Base-by-base conservation (phyloP, 192 early-diverging fungal species). In the Lobosporangium transversale region DNA sequence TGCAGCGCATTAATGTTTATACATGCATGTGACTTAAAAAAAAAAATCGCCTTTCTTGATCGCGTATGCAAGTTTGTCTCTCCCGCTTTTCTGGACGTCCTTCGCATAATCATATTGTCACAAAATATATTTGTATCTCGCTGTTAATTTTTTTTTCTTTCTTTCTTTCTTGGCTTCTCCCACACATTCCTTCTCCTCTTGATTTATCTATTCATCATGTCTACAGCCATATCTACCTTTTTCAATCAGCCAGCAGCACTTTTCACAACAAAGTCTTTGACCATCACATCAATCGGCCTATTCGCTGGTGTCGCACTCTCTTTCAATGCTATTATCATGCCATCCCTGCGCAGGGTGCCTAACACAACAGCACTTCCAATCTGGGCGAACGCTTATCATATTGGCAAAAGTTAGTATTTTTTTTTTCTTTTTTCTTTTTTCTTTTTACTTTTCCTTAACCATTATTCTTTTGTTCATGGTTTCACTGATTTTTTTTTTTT, bases 221-320 rank as follows among this genome's bases (percentile, higher is more conserved):
- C 14, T 7, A 40, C 37, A 40, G 14, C 37, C 14, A 7, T 40
- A 14, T 40, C 37, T 40, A 7, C 37, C 37, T 40, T 40, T 14
- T 40, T 40, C 37, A 14, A 14, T 10, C 7, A 8, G 29, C 29
- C 67, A 15, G 36, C 50, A 0, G 2, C 35, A 0, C 44, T 58
- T 7, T 12, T 24, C 0, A 27, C 26, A 1, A 44, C 30, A 15
- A 78, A 68, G 18, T 32, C 53, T 21, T 4, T 65, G 0, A 65
- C 55, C 5, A 62, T 74, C 8, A 62, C 55, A 37, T 58, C 61
- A 17, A 74, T 74, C 27, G 70, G 70, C 43, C 31, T 74, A 9
- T 65, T 65, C 53, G 49, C 70, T 0, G 70, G 70, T 0, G 47
- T 58, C 27, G 37, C 62, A 6, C 33, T 74, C 24, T 51, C 54